Conservation (phyloP, 2,329 filamentous ascomycete genomes). For the Blastomyces emzantsi region DNA sequence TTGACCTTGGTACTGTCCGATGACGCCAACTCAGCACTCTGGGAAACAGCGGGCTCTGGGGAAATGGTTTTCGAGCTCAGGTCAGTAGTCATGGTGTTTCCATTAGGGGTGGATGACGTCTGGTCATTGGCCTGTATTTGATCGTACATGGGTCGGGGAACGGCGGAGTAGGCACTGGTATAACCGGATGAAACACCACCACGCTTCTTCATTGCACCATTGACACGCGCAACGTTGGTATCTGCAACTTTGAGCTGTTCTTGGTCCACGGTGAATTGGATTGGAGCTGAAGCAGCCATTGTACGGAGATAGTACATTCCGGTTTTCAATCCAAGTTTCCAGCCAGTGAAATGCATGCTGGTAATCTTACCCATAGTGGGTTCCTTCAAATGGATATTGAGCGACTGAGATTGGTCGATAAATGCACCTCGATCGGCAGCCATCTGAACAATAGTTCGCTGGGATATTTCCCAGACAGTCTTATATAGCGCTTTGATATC, state of each 20-base stretch:
- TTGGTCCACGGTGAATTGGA: conserved; percentile 98
- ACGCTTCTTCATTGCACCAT: conserved; percentile 58
- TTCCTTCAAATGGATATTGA: conserved; percentile 99
- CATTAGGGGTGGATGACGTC: conserved; percentile 21
- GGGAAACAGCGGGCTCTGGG: conserved; percentile 52
- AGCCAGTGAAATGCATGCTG: conserved; percentile 97
- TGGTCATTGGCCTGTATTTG: conserved; percentile 23
- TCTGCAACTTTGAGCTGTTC: conserved; percentile 84
- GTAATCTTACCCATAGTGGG: conserved; percentile 99
- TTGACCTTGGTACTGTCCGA: conserved; percentile 53
- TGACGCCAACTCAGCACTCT: conserved; percentile 48
- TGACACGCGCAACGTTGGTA: conserved; percentile 60
- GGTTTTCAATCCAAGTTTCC: conserved; percentile 98
- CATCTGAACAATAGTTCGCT: conserved; percentile 94
- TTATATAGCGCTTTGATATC: conserved; percentile 98
- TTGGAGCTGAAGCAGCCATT: conserved; percentile 90
- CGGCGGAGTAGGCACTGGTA: conserved; percentile 49
- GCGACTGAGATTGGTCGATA: conserved; percentile 97
- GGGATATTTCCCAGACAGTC: conserved; percentile 99
- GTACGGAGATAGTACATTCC: conserved; percentile 99
- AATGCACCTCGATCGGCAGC: conserved; percentile 95
- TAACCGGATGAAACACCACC: conserved; percentile 49
- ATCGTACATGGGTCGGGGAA: conserved; percentile 58
- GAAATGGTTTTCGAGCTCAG: conserved; percentile 51
- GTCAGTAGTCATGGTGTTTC: conserved; percentile 40